phyloP scores from a whole-genome alignment of 148 eudicot genomes.

The Amaranthus hypochondriacus region DNA sequence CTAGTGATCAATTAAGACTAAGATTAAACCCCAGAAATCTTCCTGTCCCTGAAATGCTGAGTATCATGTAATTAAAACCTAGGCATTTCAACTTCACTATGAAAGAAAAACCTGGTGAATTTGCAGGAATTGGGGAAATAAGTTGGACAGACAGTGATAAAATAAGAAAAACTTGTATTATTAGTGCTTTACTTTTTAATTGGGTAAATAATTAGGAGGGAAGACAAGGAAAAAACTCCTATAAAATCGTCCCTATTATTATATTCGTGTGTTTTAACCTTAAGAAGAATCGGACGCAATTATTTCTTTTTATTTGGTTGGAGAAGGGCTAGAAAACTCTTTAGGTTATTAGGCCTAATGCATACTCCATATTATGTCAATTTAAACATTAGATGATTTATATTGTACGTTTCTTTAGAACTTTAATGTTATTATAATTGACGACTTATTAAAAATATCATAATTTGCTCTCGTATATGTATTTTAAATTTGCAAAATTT shows the following conservation, averaged over 20 bases:
- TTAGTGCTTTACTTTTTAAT: slow-evolving; percentile 4
- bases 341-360: slow-evolving; percentile 10
- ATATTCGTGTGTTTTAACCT: background rate
- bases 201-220: slow-evolving; percentile 10
- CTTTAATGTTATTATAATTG: background rate
- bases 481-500: too few relatives aligned
- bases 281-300: background rate
- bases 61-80: too few relatives aligned
- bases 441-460: too few relatives aligned
- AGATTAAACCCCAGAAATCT: too few relatives aligned
- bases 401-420: background rate
- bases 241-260: background rate
- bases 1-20: too few relatives aligned
- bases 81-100: too few relatives aligned
- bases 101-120: background rate
- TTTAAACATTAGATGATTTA: background rate
- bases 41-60: too few relatives aligned
- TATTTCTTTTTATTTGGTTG: background rate
- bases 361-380: background rate
- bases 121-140: slow-evolving; percentile 64
- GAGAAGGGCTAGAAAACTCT: background rate
- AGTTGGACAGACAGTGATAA: slow-evolving; percentile 50
- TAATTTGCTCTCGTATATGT: too few relatives aligned
- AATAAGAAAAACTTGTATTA: slow-evolving; percentile 8
- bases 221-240: background rate